A percentile compares a stretch with the other conserved stretches of the same genome.
phyloP scores from a whole-genome alignment of 2,329 filamentous ascomycete species.

The Xylaria arbuscula region DNA sequence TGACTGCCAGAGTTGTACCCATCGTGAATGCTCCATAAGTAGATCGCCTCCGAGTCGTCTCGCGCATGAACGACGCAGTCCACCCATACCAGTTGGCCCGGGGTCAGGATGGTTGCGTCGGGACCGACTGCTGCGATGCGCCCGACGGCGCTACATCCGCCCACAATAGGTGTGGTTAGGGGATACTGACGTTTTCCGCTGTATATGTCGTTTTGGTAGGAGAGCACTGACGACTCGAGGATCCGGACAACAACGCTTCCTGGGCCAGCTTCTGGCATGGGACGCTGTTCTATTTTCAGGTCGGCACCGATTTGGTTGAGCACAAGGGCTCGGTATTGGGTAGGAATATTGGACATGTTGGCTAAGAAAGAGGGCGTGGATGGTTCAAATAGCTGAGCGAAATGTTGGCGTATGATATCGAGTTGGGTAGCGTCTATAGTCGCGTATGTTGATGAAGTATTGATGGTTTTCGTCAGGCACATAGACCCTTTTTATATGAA shows the following conservation, averaged over 20 bases:
- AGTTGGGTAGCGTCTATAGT: not conserved
- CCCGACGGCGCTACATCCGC: conserved; percentile 49
- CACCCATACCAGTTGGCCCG: conserved; percentile 51
- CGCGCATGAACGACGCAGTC: conserved; percentile 51
- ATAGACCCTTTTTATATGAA: not conserved
- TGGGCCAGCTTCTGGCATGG: conserved; percentile 49
- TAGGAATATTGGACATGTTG: conserved; percentile 37
- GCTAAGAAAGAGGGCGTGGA: not conserved
- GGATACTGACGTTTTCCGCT: conserved; percentile 49
- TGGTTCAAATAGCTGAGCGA: not conserved
- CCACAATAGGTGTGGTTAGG: conserved; percentile 48
- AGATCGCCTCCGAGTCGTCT: conserved; percentile 48
- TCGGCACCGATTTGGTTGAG: conserved; percentile 41
- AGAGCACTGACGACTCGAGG: conserved; percentile 52
- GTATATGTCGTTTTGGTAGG: conserved; percentile 56
- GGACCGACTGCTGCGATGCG: conserved; percentile 50
- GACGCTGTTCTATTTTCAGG: conserved; percentile 48
- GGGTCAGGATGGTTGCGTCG: conserved; percentile 48
- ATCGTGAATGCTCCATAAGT: conserved; percentile 49
- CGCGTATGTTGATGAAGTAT: not conserved
- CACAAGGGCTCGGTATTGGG: conserved; percentile 48
- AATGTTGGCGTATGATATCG: not conserved
- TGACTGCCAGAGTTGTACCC: conserved; percentile 43
- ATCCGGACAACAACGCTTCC: conserved; percentile 57
- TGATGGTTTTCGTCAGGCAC: not conserved